These are phyloP conservation scores for Xenoacremonium recifei DNA, from an alignment of 2,329 filamentous ascomycete species.

Conservation along the genomic window DNA sequence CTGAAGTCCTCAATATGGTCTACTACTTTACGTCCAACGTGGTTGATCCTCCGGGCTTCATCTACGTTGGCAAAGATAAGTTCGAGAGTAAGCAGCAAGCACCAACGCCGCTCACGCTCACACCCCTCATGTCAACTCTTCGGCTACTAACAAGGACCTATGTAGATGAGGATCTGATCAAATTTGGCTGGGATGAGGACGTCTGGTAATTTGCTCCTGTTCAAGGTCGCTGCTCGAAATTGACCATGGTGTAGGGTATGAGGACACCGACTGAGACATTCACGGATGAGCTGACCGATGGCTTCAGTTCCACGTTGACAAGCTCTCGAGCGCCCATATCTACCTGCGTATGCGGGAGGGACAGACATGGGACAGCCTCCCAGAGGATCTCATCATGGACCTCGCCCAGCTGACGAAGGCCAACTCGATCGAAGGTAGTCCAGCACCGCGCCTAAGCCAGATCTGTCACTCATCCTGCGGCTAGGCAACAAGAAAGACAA, in stretches of 20 bases:
- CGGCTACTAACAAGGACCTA: conserved; percentile 16
- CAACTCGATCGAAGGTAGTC: conserved; percentile 92
- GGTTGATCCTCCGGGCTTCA: conserved; percentile 77
- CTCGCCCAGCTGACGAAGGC: conserved; percentile 98
- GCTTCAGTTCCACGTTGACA: conserved; percentile 94
- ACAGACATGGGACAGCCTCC: conserved; percentile 81
- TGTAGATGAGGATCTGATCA: conserved; percentile 92
- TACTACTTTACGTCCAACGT: conserved; percentile 91
- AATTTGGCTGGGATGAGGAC: conserved; percentile 91
- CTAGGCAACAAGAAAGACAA: conserved; percentile 98
- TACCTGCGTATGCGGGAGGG: conserved; percentile 82
- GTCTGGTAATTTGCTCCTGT: conserved; percentile 68
- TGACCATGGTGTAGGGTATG: background rate
- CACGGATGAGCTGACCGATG: conserved; percentile 2
- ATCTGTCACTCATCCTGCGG: background rate
- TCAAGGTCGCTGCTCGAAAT: background rate
- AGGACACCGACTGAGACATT: too few species aligned
- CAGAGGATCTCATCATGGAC: conserved; percentile 72
- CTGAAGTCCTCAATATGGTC: conserved; percentile 77
- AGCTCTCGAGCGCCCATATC: conserved; percentile 93
- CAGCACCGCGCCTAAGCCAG: background rate
- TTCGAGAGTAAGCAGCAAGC: conserved; percentile 76
- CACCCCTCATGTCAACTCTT: conserved; percentile 1
- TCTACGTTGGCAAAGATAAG: conserved; percentile 99
- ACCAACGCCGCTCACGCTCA: conserved; percentile 4